A percentile compares a stretch with the other conserved stretches of the same genome.
These are phyloP conservation scores for Vachellia pachyceras DNA, from an alignment of 306 rosid species.

Conservation along the genomic window DNA sequence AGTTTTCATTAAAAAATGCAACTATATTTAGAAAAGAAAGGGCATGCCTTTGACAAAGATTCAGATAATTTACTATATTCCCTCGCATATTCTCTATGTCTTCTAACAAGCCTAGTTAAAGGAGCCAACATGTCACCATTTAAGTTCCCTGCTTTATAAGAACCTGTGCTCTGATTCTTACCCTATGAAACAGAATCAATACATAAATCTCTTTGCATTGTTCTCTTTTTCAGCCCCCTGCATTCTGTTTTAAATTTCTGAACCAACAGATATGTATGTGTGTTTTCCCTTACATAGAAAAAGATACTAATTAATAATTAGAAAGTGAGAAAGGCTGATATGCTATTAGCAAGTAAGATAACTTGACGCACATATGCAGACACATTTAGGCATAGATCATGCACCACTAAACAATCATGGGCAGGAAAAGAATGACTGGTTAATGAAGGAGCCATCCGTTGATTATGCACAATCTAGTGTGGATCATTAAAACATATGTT, in stretches of 20 bases:
- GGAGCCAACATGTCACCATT: not conserved
- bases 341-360: not conserved
- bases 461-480: not conserved
- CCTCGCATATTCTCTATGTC: not conserved
- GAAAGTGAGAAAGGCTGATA: not conserved
- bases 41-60: not conserved
- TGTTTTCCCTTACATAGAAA: not conserved
- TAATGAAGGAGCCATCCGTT: not conserved
- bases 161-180: not conserved
- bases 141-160: not conserved
- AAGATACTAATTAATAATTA: not conserved
- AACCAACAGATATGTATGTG: not conserved
- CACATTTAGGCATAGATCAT: not conserved
- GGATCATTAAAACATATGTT: not conserved
- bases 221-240: not conserved
- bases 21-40: not conserved
- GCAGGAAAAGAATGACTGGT: not conserved
- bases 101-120: not conserved
- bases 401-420: not conserved
- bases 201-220: not conserved
- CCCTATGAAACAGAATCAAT: not conserved
- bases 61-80: not conserved
- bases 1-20: too few species aligned
- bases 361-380: not conserved
- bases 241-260: not conserved